Conservation (phyloP, 768 basidiomycete species). For the Saitozyma podzolica region DNA sequence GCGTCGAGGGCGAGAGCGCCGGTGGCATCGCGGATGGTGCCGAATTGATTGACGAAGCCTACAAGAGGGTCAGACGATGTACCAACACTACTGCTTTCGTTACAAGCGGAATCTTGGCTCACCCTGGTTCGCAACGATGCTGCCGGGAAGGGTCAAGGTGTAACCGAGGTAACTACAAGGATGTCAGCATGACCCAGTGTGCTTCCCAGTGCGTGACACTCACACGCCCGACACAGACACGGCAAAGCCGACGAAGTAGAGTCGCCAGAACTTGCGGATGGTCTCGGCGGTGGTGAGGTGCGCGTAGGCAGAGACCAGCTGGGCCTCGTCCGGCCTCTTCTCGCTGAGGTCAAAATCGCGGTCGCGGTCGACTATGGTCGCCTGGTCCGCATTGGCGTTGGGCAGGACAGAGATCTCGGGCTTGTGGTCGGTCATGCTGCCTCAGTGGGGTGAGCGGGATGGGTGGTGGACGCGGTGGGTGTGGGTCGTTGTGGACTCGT, state of each 20-base stretch:
- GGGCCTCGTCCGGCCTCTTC: neutral
- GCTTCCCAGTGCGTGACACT: neutral
- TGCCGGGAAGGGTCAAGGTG: slow-evolving; percentile 13
- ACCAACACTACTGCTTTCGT: neutral
- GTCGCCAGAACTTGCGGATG: slow-evolving; percentile 18
- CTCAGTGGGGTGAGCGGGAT: too few species aligned
- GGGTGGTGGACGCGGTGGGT: too few species aligned
- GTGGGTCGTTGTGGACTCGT: too few species aligned
- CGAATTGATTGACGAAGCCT: slow-evolving; percentile 12
- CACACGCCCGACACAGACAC: slow-evolving; percentile 16
- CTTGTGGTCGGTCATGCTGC: too few species aligned
- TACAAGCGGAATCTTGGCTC: neutral
- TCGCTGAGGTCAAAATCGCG: slow-evolving; percentile 5
- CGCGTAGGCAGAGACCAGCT: slow-evolving; percentile 15
- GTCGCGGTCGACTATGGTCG: neutral
- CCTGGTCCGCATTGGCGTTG: too few species aligned
- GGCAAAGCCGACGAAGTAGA: slow-evolving; percentile 6
- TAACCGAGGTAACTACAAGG: slow-evolving; percentile 10
- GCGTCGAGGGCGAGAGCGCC: slow-evolving; percentile 14
- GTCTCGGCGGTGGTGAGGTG: slow-evolving; percentile 5
- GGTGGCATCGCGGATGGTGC: slow-evolving; percentile 11
- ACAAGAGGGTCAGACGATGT: neutral
- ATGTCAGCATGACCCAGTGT: neutral
- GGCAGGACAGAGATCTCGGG: too few species aligned
- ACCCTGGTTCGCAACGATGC: slow-evolving; percentile 15